Evolutionary conservation across 2,329 filamentous ascomycete genomes (phyloP).

Genomic region (Parastagonospora nodorum): DNA sequence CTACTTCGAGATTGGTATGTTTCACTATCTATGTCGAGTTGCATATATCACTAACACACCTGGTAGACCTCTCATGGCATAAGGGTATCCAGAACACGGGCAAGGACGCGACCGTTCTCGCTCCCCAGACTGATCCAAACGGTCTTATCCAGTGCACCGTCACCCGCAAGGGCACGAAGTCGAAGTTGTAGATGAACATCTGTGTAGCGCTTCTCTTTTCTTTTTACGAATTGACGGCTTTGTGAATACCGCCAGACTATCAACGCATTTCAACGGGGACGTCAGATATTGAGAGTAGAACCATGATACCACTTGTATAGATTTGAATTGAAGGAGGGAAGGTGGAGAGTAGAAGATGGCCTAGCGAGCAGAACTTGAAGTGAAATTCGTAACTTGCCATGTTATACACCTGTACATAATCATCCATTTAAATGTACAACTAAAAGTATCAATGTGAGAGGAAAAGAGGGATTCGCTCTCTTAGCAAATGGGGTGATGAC

Average conservation of each 20-base stretch:
- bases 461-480: not conserved
- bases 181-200: conserved; percentile 47
- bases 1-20: conserved; percentile 88
- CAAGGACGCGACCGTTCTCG: conserved; percentile 93
- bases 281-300: conserved; percentile 30
- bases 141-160: conserved; percentile 96
- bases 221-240: conserved; percentile 12
- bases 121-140: conserved; percentile 89
- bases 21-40: not conserved
- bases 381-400: not conserved
- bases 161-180: conserved; percentile 58
- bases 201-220: not conserved
- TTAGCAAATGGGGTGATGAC: not conserved
- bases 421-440: not conserved
- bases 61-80: conserved; percentile 89
- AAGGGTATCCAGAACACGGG: conserved; percentile 94
- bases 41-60: conserved; percentile 12
- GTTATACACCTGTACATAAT: not conserved
- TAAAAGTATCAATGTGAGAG: not conserved
- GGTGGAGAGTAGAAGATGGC: conserved; percentile 20
- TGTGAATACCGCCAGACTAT: conserved; percentile 16
- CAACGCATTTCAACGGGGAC: conserved; percentile 9
- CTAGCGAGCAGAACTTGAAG: not conserved
- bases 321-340: conserved; percentile 8
- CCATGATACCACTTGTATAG: conserved; percentile 28